Evolutionary conservation across 805 yeast species (phyloP), one percentile per base, ranked within the genome.

Genomic region (Scheffersomyces ergatensis): DNA sequence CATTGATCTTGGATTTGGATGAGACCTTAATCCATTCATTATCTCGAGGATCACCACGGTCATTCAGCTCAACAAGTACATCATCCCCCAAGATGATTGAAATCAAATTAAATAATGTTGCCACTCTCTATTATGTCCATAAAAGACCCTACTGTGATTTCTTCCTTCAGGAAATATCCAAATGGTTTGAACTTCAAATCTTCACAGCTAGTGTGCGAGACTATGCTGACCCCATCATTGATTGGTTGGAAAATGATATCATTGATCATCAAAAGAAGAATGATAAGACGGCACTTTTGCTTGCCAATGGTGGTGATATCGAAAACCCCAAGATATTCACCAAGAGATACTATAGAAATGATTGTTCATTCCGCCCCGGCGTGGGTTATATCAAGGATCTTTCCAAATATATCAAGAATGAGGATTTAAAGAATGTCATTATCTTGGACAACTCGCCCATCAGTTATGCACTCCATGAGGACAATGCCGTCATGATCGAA

Each of bases 201-300:
- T 93, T 93, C 70, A 93, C 99, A 0, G 99, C 99, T 2, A 85
- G 95, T 30, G 90, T 93, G 46, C 80, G 82, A 60, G 96, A 89
- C 57, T 93, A 93, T 55, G 98, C 99, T 0, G 99, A 93, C 55
- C 98, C 99, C 0, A 95, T 93, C 37, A 87, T 93, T 38, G 92
- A 92, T 62, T 87, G 90, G 82, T 70, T 92, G 16, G 98, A 92
- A 59, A 72, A 76, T 52, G 87, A 83, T 40, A 52, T 64, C 21
- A 49, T 62, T 14, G 50, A 39, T 21, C 25, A 29, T 25, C 38
- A 40, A 33, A 33, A 39, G 13, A 34, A 37, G 32, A 40, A 38
- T 7, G 29, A 44, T 7, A 34, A 36, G 20, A 26, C 25, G 8
- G 14, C 15, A 8, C 16, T 40, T 24, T 9, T 29, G 25, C 6